Evolutionary conservation across 371 early-diverging fungal genomes (phyloP), one percentile per base, ranked within the genome.

Genomic region (Mortierella sp.): DNA sequence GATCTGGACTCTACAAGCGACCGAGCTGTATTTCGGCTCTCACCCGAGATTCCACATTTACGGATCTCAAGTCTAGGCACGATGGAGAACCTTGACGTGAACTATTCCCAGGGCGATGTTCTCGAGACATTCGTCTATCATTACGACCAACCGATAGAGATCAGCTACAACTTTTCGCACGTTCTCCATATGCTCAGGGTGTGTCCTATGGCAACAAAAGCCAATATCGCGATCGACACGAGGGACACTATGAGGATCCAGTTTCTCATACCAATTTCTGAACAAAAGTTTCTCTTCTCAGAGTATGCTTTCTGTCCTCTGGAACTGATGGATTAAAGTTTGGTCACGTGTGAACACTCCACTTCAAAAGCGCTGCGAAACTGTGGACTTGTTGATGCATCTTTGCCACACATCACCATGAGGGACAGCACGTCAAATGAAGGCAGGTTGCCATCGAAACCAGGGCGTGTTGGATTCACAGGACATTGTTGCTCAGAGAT

Each of bases 1-100:
- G 76, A 68, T 6, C 34, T 76, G 46, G 76, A 76, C 43, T 64
- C 76, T 0, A 76, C 76, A 1, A 76, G 76, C 21, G 69, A 68
- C 9, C 56, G 65, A 0, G 69, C 68, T 9, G 65, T 76, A 6
- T 27, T 76, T 25, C 68, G 76, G 0, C 53, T 76, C 3, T 68
- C 69, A 1, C 64, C 76, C 1, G 61, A 60, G 10, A 63, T 64
- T n/a, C 76, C 69, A 7, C 68, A 76, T 24, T 53, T 76, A 2
- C 59, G 69, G 2, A 76, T 76, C 13, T 68, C 76, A 6, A 76
- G 76, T 52, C 54, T 76, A 41, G 76, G 76, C 0, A 76, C 76
- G 1, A 57, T 76, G n/a, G 76, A 76, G 31, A 68, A 63, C 22
- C 48, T 76, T 31, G 76, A 76, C 43, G 61, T 76, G 25, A 76